Evolutionary conservation across 2,329 filamentous ascomycete species (phyloP).

Genomic region (Talaromyces marneffei): DNA sequence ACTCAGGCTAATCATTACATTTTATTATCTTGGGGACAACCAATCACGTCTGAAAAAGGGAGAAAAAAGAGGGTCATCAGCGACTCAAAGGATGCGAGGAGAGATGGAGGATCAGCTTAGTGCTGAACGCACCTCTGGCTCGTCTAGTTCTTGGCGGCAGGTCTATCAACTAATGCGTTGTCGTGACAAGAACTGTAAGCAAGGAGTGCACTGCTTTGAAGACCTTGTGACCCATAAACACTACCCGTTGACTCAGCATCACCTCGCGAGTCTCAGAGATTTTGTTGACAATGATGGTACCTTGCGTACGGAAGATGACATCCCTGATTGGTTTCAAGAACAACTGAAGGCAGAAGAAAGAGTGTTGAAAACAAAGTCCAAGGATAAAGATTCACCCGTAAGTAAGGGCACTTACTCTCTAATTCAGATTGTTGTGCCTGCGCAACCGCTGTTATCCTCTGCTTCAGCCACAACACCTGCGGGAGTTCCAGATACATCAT

Average conservation of each 20-base stretch:
- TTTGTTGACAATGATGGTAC: neutral
- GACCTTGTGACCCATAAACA: neutral
- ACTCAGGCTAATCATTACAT: constrained; percentile 25
- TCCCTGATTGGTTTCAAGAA: no score
- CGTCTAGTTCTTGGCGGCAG: constrained; percentile 14
- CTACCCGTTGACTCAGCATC: no score
- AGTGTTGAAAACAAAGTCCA: neutral
- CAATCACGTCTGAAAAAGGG: no score
- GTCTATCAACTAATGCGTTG: no score
- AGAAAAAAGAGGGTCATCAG: no score
- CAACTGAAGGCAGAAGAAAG: no score
- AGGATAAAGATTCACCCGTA: neutral
- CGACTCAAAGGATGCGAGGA: no score
- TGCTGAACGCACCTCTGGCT: constrained; percentile 2
- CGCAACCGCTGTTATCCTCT: constrained; percentile 13
- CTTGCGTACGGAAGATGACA: neutral
- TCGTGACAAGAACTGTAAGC: neutral
- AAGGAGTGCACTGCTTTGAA: neutral
- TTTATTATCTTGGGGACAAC: constrained; percentile 22
- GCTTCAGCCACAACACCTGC: constrained; percentile 9
- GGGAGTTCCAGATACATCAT: neutral
- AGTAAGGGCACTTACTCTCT: constrained; percentile 7
- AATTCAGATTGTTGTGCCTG: constrained; percentile 19
- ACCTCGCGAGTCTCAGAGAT: no score
- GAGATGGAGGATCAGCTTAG: neutral